Conservation (phyloP, 129 eudicot genomes). For the Gnaphalium uliginosum region DNA sequence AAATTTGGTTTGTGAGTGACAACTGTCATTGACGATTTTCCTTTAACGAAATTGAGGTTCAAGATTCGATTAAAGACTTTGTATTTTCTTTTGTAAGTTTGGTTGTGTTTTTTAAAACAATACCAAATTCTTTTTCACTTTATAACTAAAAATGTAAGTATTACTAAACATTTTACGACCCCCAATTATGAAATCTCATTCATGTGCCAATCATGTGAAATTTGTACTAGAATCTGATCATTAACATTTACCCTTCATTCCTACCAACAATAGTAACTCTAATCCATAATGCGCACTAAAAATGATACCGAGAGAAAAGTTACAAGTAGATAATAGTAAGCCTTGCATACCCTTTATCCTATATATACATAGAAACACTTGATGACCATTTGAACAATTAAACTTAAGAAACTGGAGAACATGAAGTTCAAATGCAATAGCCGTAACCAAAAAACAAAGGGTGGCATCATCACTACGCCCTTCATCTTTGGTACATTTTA, state of each 20-base stretch:
- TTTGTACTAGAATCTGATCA: conserved; percentile 4
- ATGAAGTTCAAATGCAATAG: conserved; percentile 20
- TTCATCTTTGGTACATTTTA: conserved; percentile 77
- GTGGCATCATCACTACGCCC: conserved; percentile 94
- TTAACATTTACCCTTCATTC: neutral
- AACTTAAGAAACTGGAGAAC: conserved; percentile 35
- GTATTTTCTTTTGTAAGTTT: too few relatives aligned
- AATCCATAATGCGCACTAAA: conserved; percentile 13
- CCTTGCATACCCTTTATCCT: conserved; percentile 39
- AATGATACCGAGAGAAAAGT: conserved; percentile 18
- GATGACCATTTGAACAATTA: conserved; percentile 14
- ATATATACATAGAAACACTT: conserved; percentile 30
- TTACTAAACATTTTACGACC: neutral
- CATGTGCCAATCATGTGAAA: conserved; percentile 16
- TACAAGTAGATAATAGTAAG: conserved; percentile 20
- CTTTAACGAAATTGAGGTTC: too few relatives aligned
- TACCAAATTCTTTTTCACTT: too few relatives aligned
- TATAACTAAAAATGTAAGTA: neutral
- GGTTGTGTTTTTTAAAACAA: too few relatives aligned
- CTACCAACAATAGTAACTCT: neutral
- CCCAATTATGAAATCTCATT: conserved; percentile 5
- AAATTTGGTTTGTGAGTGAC: too few relatives aligned
- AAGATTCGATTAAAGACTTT: too few relatives aligned
- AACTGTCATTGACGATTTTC: too few relatives aligned
- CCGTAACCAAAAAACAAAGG: conserved; percentile 43